Evolutionary conservation across 495 filamentous ascomycete genomes (phyloP), one percentile per base, ranked within the genome.

Genomic region (Penicillium bovifimosum): DNA sequence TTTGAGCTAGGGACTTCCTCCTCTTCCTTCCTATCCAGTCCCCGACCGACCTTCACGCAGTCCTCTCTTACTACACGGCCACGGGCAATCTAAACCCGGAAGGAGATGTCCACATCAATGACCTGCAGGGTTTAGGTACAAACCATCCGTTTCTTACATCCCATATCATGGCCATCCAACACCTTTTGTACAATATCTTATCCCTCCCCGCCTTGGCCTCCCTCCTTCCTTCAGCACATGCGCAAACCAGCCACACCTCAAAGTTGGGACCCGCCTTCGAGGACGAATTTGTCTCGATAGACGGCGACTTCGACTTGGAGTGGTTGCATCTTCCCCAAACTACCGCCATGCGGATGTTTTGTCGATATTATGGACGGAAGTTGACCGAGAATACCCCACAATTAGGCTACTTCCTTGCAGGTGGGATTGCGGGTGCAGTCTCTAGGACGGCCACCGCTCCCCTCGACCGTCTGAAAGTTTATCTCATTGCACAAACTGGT

Each of bases 391-490:
- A 78, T 67, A 75, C 81, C 66, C 82, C 80, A 62, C 73, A 80
- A 76, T 66, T 88, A 96, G 92, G 92, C 76, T 98, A 98, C 73
- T 98, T 98, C 70, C 68, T 92, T 75, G 95, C 95, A 57, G 93
- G 93, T 69, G 93, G 89, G 56, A 74, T 96, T 47, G 91, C 93
- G 56, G 93, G 93, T 52, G 90, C 86, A 61, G 84, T 95, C 48
- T 96, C 91, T 52, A 82, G 93, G 54, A 96, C 93, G 66, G 83
- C 88, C 50, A 98, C 93, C 36, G 93, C 93, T 16, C 93, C 93
- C 43, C 83, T 98, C 68, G 93, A 98, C 71, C 90, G 93, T 59
- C 80, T 98, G 45, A 96, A 96, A 68, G 92, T 98, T 50, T 97
- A 95, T 68, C 83, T 98, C 38, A 96, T 98, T 61, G 92, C 95